A percentile compares a stretch with the other conserved stretches of the same genome.
Conservation (phyloP, 768 basidiomycete genomes). For the Pleurotus giganteus region DNA sequence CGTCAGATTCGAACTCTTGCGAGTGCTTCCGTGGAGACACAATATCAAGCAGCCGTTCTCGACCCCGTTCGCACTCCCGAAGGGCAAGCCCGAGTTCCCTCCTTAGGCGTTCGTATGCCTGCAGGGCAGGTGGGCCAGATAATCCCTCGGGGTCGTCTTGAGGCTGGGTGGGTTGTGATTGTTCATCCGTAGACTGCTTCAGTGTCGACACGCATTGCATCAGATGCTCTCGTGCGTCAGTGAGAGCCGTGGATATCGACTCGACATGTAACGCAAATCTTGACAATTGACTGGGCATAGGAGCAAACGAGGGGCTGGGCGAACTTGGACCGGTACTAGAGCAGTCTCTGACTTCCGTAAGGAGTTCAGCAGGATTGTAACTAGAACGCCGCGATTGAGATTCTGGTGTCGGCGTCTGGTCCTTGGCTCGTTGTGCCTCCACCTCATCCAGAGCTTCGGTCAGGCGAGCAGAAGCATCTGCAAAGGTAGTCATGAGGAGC, state of each 20-base stretch:
- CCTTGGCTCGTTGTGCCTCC: slow-evolving; percentile 50
- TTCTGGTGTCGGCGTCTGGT: slow-evolving; percentile 45
- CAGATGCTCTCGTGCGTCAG: slow-evolving; percentile 69
- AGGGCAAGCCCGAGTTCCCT: slow-evolving; percentile 76
- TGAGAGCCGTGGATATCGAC: slow-evolving; percentile 62
- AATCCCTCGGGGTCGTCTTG: slow-evolving; percentile 6
- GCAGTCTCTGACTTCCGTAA: slow-evolving; percentile 1
- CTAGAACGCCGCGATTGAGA: slow-evolving; percentile 16
- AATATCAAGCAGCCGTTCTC: slow-evolving; percentile 59
- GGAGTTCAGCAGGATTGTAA: slow-evolving; percentile 22
- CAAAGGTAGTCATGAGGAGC: slow-evolving; percentile 63
- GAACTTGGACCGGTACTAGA: slow-evolving; percentile 10
- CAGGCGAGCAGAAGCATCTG: slow-evolving; percentile 62
- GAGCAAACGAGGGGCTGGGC: slow-evolving; percentile 55
- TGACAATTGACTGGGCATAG: slow-evolving; percentile 65
- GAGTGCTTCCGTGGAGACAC: slow-evolving; percentile 40
- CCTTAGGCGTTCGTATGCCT: slow-evolving; percentile 73
- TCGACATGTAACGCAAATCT: slow-evolving; percentile 76
- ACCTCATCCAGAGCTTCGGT: slow-evolving; percentile 60
- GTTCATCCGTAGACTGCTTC: slow-evolving; percentile 29
- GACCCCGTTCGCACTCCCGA: slow-evolving; percentile 79
- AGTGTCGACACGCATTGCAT: slow-evolving; percentile 60
- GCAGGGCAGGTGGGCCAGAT: slow-evolving; percentile 49
- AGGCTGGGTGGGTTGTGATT: slow-evolving; percentile 12
- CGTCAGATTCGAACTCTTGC: slow-evolving; percentile 35